These are phyloP conservation scores for Chlamydomonas reinhardtii DNA, from an alignment of 163 green algal species.

Conservation along the genomic window DNA sequence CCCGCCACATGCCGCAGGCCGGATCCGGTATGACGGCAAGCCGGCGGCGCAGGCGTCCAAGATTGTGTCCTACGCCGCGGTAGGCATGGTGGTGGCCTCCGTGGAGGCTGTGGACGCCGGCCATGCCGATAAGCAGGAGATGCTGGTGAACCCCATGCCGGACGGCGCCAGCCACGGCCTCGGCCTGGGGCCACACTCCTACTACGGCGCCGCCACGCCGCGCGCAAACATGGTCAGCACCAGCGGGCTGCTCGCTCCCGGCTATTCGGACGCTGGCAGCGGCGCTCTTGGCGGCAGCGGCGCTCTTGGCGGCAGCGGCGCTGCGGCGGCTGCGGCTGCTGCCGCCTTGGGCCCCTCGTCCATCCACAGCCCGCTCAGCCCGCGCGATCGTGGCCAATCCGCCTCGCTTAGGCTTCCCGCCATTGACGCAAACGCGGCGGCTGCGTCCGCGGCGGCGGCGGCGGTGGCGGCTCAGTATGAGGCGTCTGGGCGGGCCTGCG, in stretches of 20 bases:
- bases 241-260: too few relatives aligned
- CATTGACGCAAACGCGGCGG: neutral
- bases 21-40: conserved; percentile 43
- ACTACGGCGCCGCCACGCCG: neutral
- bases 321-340: neutral
- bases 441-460: neutral
- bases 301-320: neutral
- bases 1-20: too few relatives aligned
- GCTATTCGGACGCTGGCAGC: too few relatives aligned
- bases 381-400: too few relatives aligned
- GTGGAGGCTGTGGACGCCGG: conserved; percentile 36
- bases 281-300: neutral
- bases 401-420: too few relatives aligned
- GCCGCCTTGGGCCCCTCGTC: neutral
- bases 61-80: conserved; percentile 29
- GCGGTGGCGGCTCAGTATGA: neutral
- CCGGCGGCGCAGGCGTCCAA: conserved; percentile 1
- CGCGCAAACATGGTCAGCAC: neutral
- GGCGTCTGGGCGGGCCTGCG: neutral
- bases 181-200: neutral
- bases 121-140: neutral
- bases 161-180: too few relatives aligned
- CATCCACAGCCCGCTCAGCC: neutral
- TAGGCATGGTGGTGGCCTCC: conserved; percentile 41
- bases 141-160: too few relatives aligned